Conservation (phyloP, 352 stramenopile genomes). For the Phytophthora citrophthora region DNA sequence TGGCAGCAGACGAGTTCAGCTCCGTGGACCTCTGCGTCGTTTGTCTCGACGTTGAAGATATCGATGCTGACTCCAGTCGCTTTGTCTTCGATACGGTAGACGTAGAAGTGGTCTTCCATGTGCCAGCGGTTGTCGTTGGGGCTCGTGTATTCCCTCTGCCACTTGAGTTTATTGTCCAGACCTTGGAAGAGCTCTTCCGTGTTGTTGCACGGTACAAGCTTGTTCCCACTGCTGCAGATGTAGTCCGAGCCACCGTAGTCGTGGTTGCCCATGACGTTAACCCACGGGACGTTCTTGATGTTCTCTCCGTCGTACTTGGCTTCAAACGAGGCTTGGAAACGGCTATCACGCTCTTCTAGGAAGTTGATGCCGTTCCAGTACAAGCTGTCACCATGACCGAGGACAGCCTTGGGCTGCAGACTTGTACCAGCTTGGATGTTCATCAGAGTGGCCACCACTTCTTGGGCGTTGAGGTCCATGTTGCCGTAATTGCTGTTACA, state of each 20-base stretch:
- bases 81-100: slow-evolving; percentile 9
- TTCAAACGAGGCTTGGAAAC: slow-evolving; percentile 16
- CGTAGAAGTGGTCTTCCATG: slow-evolving; percentile 25
- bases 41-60: slow-evolving; percentile 27
- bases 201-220: slow-evolving; percentile 6
- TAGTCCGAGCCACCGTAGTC: slow-evolving; percentile 21
- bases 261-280: slow-evolving; percentile 5
- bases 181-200: slow-evolving; percentile 13
- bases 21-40: slow-evolving; percentile 13
- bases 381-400: slow-evolving; percentile 23
- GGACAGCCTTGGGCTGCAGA: slow-evolving; percentile 15
- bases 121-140: slow-evolving; percentile 22
- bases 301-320: slow-evolving; percentile 19
- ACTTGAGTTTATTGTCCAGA: slow-evolving; percentile 26
- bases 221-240: slow-evolving; percentile 10
- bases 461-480: slow-evolving; percentile 17
- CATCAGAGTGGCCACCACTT: slow-evolving; percentile 22
- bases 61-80: slow-evolving; percentile 15
- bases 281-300: slow-evolving; percentile 5
- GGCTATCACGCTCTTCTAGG: slow-evolving; percentile 3
- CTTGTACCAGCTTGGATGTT: slow-evolving; percentile 7
- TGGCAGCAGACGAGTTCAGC: slow-evolving; percentile 15
- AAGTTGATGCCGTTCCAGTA: slow-evolving; percentile 27
- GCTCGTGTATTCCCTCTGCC: slow-evolving; percentile 21
- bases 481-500: slow-evolving; percentile 14